A percentile compares a stretch with the other conserved stretches of the same genome.
Conservation (phyloP, 2,329 filamentous ascomycete species). For the Neonectria coccinea region DNA sequence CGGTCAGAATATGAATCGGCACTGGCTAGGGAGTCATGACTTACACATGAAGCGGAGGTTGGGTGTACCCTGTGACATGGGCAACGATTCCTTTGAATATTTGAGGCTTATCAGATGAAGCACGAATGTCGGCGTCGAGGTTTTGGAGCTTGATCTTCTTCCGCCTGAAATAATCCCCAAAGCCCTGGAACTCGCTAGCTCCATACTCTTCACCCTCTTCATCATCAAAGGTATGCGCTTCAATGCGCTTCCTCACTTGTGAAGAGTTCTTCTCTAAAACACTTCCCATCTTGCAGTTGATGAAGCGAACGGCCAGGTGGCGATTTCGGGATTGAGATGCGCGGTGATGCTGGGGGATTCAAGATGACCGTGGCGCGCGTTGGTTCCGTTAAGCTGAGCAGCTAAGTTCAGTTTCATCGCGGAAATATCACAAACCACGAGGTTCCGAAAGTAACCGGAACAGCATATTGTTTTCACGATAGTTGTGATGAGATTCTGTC, state of each 20-base stretch:
- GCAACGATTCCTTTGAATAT: conserved; percentile 93
- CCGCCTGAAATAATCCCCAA: conserved; percentile 89
- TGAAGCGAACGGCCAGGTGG: conserved; percentile 2
- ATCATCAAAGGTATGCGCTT: conserved; percentile 77
- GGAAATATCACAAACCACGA: not conserved
- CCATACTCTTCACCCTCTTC: conserved; percentile 94
- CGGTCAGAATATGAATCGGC: conserved; percentile 31
- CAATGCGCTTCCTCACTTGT: conserved; percentile 70
- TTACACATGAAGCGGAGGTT: conserved; percentile 85
- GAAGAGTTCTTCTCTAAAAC: conserved; percentile 73
- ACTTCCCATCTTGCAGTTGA: conserved; percentile 63
- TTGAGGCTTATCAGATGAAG: conserved; percentile 75
- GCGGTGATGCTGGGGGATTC: not conserved
- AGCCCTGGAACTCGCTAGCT: conserved; percentile 87
- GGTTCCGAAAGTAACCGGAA: too few species aligned
- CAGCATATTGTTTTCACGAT: conserved; percentile 1
- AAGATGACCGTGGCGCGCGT: not conserved
- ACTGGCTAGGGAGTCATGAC: conserved; percentile 34
- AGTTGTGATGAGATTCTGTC: not conserved
- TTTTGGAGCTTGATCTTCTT: conserved; percentile 99
- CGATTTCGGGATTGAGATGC: not conserved
- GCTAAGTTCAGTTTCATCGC: not conserved
- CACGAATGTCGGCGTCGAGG: conserved; percentile 83
- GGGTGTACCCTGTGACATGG: conserved; percentile 95
- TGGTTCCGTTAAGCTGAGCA: not conserved